Base-by-base conservation (phyloP, 2,329 filamentous ascomycete species). In the Hymenotorrendiella dingleyae region DNA sequence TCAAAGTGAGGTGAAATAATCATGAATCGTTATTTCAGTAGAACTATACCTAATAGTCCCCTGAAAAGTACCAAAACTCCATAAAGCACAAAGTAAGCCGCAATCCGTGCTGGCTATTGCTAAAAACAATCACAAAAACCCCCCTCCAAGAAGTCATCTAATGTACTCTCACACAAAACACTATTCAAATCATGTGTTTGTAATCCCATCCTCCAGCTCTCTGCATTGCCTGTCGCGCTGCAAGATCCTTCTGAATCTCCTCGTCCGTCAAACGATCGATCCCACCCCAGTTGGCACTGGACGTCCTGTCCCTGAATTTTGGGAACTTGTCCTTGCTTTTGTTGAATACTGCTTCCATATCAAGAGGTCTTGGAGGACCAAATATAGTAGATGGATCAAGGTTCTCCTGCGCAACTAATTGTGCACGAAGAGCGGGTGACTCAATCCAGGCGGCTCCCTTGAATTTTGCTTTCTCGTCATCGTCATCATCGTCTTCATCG, bases 271-370 rank as follows among this genome's bases (percentile, higher is more conserved):
- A 71, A 40, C 73, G 67, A 63, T 98, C 94, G 3, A 83, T 72
- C 42, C 86, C 77, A 58, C 78, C 83, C 93, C 93, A 98, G 67
- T 95, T 94, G 26, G 94, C 94, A 65, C 88, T 95, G 55, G 87
- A 94, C 4, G 91, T 96, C 43, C 93, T 78, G 39, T 86, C 82
- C 14, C 94, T 80, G 73, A 96, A 97, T 60, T 88, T 86, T 70
- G 86, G 86, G 63, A 86, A 80, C 51, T 84, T 72, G 43, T 91
- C 88, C 63, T 89, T 89, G 64, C 85, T 90, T 63, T 89, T 87
- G 65, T 76, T 84, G 67, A 98, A 98, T 23, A 96, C 89, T 61
- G 97, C 90, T 58, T 98, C 94, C 83, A 98, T 93, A 58, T 88
- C 87, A 52, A 98, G 72, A 10, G 89, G 86, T 9, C 78, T 82